Evolutionary conservation across 1,139 yeast genomes (phyloP).

Genomic region (Candida pseudoviswanathii): DNA sequence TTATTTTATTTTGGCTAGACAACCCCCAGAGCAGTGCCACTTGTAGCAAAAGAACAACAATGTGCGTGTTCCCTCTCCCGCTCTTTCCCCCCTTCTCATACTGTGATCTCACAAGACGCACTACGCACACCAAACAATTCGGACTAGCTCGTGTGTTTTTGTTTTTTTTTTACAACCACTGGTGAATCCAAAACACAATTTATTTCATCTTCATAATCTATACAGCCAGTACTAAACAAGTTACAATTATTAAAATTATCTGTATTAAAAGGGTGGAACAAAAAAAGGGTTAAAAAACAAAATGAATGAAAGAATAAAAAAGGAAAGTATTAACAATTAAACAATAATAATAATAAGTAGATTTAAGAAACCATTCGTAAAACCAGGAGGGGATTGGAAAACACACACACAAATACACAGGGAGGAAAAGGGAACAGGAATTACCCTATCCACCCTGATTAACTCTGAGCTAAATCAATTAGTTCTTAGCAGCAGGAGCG

Average conservation of each 20-base stretch:
- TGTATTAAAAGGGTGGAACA: neutral
- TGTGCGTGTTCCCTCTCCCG: too few relatives aligned
- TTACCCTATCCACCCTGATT: neutral
- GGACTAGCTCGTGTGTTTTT: neutral
- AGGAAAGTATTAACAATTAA: constrained; percentile 1
- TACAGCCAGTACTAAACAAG: neutral
- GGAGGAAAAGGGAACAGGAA: too few relatives aligned
- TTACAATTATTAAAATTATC: neutral
- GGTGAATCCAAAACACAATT: neutral
- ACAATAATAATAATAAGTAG: neutral
- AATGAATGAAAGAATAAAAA: neutral
- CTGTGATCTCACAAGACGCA: neutral
- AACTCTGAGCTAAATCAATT: neutral
- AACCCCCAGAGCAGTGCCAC: too few relatives aligned
- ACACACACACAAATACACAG: neutral
- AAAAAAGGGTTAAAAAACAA: neutral
- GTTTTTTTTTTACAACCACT: neutral
- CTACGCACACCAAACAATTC: neutral
- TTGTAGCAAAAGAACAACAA: too few relatives aligned
- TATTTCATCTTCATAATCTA: neutral
- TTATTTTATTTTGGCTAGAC: too few relatives aligned
- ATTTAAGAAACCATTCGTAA: neutral
- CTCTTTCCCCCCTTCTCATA: neutral
- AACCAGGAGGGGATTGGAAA: neutral
- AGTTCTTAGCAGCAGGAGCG: constrained; percentile 34